A percentile compares a stretch with the other conserved stretches of the same genome.
Evolutionary conservation across 2,329 filamentous ascomycete species (phyloP).

Genomic region (Pseudogymnoascus sp.): DNA sequence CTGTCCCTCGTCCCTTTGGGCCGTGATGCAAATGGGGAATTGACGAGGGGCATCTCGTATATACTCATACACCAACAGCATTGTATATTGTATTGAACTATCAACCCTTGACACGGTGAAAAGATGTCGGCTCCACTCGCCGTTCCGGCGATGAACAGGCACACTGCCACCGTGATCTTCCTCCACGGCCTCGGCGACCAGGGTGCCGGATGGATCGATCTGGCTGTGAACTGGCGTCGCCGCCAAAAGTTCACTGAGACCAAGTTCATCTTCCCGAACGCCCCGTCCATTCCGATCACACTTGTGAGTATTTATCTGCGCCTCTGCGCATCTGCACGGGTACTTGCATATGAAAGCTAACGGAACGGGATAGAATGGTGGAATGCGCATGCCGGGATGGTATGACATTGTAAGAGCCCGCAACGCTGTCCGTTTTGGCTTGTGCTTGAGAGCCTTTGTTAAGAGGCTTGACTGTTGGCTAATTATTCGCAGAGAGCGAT

Average conservation of each 20-base stretch:
- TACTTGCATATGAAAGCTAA: background rate
- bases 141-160: conserved; percentile 70
- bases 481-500: conserved; percentile 34
- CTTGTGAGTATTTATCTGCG: conserved; percentile 44
- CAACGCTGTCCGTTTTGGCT: conserved; percentile 20
- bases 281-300: conserved; percentile 80
- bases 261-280: conserved; percentile 90
- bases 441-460: conserved; percentile 17
- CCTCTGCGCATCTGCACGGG: background rate
- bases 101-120: background rate
- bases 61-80: background rate
- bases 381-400: conserved; percentile 80
- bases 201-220: conserved; percentile 68
- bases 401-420: conserved; percentile 62
- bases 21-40: background rate
- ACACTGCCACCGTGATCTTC: conserved; percentile 94
- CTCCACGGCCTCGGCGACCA: conserved; percentile 86
- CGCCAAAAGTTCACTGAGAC: conserved; percentile 78
- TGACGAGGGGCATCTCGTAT: background rate
- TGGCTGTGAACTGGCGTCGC: conserved; percentile 81
- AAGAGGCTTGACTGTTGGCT: background rate
- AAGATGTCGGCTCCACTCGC: conserved; percentile 43
- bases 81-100: background rate
- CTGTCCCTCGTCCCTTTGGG: background rate
- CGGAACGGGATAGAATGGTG: conserved; percentile 51